Base-by-base conservation (phyloP, 179 eudicot species). In the Corrigiola litoralis region DNA sequence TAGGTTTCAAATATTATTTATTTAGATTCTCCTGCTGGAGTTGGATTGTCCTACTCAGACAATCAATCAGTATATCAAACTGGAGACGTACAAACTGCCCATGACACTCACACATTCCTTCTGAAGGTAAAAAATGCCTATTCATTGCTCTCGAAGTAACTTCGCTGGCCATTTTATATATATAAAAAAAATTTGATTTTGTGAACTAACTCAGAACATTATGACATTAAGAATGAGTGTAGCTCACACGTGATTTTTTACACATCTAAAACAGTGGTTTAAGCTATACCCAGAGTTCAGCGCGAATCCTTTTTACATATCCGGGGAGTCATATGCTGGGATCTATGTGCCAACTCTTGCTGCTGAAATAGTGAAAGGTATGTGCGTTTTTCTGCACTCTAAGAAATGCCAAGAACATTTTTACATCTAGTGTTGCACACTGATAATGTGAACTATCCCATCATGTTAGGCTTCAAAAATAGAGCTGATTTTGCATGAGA, bases 301-400 rank as follows among this genome's bases (percentile, higher is more conserved):
- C 33, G 65, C 78, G 32, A 90, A 90, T 66, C 82, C 89, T n/a
- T 94, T 94, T 68, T 90, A 78, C 72, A 80, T 94, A 71, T 68
- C 91, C 27, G 99, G 99, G 32, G 98, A 92, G 73, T 92, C 98
- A n/a, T 92, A 87, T 73, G 97, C 89, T 56, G 98, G 98, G 58
- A 63, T 94, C 23, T 94, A 94, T 63, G 90, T 94, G 29, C 99
- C 99, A 20, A 94, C 99, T 14, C 88, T 94, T 70, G 84, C 97
- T 17, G 66, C 69, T 64, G 81, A 94, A 86, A 85, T 94, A 7
- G 94, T 74, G n/a, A 71, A 84, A 81, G 99, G 98, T 92, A 82
- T 56, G 29, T 31, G 4, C 3, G 5, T 10, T 46, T 36, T 51
- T n/a, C n/a, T n/a, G n/a, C n/a, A n/a, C n/a, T n/a, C n/a, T n/a